A percentile compares a stretch with the other conserved stretches of the same genome.
phyloP scores from a whole-genome alignment of 306 rosid genomes.

The Fagus sylvatica region DNA sequence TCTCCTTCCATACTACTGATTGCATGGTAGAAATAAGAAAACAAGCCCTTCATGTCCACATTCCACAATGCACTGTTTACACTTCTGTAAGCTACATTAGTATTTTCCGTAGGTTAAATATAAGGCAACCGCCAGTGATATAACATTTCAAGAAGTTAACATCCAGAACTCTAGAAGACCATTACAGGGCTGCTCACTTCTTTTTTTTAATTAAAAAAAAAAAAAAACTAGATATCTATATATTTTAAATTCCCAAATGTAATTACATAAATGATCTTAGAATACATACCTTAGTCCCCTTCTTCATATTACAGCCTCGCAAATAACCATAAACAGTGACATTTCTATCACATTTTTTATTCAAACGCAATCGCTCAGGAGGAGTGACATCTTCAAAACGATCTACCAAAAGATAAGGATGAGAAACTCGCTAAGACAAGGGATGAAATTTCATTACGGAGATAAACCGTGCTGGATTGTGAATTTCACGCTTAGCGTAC shows the following conservation, averaged over 20 bases:
- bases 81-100: neutral
- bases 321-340: constrained; percentile 88
- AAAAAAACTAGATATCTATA: neutral
- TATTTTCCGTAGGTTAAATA: neutral
- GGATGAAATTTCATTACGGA: constrained; percentile 98
- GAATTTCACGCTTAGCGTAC: constrained; percentile 85
- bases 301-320: constrained; percentile 91
- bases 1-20: neutral
- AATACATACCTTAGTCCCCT: constrained; percentile 71
- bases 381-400: constrained; percentile 95
- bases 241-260: too few relatives aligned
- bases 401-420: constrained; percentile 88
- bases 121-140: neutral
- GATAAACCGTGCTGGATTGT: constrained; percentile 87
- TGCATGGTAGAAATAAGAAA: neutral
- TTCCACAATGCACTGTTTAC: neutral
- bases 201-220: neutral
- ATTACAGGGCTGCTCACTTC: too few relatives aligned
- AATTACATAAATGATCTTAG: neutral
- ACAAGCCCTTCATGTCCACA: neutral
- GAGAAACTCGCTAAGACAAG: constrained; percentile 80
- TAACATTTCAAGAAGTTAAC: neutral
- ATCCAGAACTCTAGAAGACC: neutral
- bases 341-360: constrained; percentile 81
- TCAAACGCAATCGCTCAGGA: constrained; percentile 66